Percentiles rank a stretch among this genome's conserved stretches.
Evolutionary conservation across 176 grass and related monocot species (phyloP).

Genomic region (Pontederia paniculata): DNA sequence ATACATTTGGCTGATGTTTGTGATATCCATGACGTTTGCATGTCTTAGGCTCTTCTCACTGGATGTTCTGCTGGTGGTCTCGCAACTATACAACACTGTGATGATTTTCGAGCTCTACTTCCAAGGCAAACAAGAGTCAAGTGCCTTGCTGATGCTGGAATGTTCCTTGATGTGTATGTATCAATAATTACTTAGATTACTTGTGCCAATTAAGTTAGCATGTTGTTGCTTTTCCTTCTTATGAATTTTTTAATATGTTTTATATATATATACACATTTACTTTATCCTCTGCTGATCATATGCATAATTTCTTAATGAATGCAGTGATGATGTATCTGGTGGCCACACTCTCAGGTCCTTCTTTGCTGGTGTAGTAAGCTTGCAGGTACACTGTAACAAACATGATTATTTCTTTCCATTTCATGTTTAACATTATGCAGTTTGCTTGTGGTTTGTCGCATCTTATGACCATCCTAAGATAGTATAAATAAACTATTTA

Average conservation of each 20-base stretch:
- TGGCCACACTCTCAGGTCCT: conserved; percentile 52
- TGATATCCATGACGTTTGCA: conserved; percentile 1
- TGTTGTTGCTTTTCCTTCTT: too few relatives aligned
- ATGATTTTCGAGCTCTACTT: conserved; percentile 73
- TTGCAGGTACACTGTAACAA: conserved; percentile 42
- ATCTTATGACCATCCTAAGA: too few relatives aligned
- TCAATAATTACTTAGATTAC: not conserved
- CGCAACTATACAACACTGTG: conserved; percentile 81
- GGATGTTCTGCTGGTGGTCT: conserved; percentile 97
- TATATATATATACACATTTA: too few relatives aligned
- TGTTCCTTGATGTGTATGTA: conserved; percentile 95
- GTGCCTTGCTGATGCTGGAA: conserved; percentile 92
- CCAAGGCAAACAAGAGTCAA: conserved; percentile 64
- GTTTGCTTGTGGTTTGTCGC: too few relatives aligned
- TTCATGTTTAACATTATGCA: not conserved
- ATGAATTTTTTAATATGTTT: too few relatives aligned
- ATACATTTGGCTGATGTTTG: not conserved
- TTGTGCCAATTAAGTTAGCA: too few relatives aligned
- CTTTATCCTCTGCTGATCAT: not conserved
- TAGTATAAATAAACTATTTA: too few relatives aligned
- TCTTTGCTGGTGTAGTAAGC: conserved; percentile 70
- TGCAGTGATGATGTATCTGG: conserved; percentile 75
- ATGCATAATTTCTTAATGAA: not conserved
- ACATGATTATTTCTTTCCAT: not conserved
- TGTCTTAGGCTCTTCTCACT: conserved; percentile 71